Conservation (phyloP, 1,139 yeast species). For the Entelexis paramagnoliae region DNA sequence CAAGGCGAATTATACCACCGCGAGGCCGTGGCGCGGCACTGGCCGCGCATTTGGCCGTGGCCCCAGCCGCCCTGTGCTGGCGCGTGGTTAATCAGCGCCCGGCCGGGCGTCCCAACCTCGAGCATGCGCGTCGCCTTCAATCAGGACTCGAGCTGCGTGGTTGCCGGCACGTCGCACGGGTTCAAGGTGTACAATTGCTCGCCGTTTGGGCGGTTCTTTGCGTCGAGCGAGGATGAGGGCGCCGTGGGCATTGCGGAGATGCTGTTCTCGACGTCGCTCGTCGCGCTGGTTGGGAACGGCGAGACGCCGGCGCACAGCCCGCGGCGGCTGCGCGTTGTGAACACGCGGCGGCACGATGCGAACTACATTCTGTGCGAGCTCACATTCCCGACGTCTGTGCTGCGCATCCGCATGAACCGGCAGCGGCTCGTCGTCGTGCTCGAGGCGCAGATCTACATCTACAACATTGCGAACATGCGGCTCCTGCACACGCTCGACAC, state of each 20-base stretch:
- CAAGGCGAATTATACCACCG: too few species aligned
- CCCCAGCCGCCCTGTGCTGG: too few species aligned
- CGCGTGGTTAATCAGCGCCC: background rate
- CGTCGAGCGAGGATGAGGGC: constrained; percentile 29
- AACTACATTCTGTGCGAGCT: constrained; percentile 61
- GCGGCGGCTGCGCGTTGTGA: constrained; percentile 65
- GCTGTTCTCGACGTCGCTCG: constrained; percentile 79
- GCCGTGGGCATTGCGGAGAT: constrained; percentile 49
- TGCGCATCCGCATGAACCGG: constrained; percentile 67
- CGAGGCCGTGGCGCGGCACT: too few species aligned
- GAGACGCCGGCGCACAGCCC: constrained; percentile 75
- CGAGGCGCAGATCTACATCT: constrained; percentile 77
- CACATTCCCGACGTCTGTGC: constrained; percentile 74
- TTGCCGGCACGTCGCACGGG: constrained; percentile 69
- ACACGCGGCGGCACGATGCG: constrained; percentile 46
- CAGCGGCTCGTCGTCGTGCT: constrained; percentile 64
- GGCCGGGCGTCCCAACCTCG: constrained; percentile 27
- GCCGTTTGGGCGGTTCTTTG: constrained; percentile 77
- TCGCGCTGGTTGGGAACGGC: constrained; percentile 81
- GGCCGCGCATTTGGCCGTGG: too few species aligned
- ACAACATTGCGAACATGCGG: constrained; percentile 81
- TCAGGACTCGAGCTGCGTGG: constrained; percentile 82
- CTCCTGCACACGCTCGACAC: constrained; percentile 82
- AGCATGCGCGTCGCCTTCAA: constrained; percentile 59
- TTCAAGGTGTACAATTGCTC: constrained; percentile 79